Conservation (phyloP, 495 filamentous ascomycete species). For the Podospora appendiculata region DNA sequence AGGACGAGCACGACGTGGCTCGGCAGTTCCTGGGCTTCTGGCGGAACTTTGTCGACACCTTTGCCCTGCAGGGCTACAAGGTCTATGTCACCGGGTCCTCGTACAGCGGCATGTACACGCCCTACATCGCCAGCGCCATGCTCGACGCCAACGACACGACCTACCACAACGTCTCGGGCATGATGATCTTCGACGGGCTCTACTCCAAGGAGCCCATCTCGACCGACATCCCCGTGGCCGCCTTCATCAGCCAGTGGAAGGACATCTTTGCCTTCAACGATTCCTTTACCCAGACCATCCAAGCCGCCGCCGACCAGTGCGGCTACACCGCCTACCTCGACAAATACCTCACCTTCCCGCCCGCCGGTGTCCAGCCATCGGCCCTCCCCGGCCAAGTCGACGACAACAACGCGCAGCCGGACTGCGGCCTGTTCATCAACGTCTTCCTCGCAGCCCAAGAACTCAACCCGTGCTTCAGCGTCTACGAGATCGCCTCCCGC, state of each 20-base stretch:
- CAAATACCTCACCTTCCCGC: constrained; percentile 61
- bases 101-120: constrained; percentile 65
- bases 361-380: constrained; percentile 51
- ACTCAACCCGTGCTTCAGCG: constrained; percentile 77
- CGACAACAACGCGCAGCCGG: constrained; percentile 22
- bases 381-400: constrained; percentile 17
- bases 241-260: constrained; percentile 58
- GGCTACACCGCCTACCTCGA: constrained; percentile 62
- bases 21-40: constrained; percentile 65
- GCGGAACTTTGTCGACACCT: constrained; percentile 62
- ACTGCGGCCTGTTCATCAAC: constrained; percentile 51
- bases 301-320: constrained; percentile 50
- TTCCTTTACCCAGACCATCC: constrained; percentile 55
- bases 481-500: constrained; percentile 67
- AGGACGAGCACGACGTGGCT: constrained; percentile 57
- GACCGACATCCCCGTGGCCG: constrained; percentile 49
- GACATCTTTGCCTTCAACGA: constrained; percentile 61
- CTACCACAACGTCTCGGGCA: constrained; percentile 61
- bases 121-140: constrained; percentile 75
- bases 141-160: constrained; percentile 57
- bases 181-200: constrained; percentile 66
- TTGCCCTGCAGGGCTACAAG: constrained; percentile 54
- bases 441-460: constrained; percentile 48
- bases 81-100: constrained; percentile 66
- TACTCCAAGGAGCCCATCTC: constrained; percentile 49